Conservation (phyloP, 2,329 filamentous ascomycete genomes). For the Didymella keratinophila region DNA sequence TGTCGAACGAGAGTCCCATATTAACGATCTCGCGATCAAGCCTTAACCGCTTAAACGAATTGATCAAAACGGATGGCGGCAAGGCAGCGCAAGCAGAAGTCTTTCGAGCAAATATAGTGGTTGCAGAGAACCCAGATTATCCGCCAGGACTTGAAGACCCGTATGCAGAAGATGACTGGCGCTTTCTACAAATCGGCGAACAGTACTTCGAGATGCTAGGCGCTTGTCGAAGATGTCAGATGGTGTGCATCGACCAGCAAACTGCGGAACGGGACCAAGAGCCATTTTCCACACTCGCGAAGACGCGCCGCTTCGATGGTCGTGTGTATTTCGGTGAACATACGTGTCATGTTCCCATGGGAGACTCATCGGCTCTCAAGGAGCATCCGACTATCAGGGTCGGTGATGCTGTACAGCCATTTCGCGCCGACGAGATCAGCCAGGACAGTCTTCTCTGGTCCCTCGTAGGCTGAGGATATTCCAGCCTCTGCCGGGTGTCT, state of each 20-base stretch:
- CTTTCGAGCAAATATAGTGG: slow-evolving; percentile 88
- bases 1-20: slow-evolving; percentile 95
- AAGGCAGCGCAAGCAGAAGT: slow-evolving; percentile 73
- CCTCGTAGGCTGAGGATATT: slow-evolving; percentile 35
- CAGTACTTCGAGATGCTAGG: slow-evolving; percentile 77
- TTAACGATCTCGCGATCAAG: slow-evolving; percentile 83
- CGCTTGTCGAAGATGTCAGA: slow-evolving; percentile 87
- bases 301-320: slow-evolving; percentile 82
- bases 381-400: slow-evolving; percentile 51
- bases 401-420: slow-evolving; percentile 46
- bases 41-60: slow-evolving; percentile 76
- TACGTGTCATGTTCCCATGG: slow-evolving; percentile 54
- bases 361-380: slow-evolving; percentile 31
- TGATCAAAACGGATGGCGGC: slow-evolving; percentile 70
- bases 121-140: slow-evolving; percentile 60
- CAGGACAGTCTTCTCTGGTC: slow-evolving; percentile 35
- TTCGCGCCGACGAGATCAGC: slow-evolving; percentile 40
- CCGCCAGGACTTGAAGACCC: slow-evolving; percentile 60
- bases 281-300: slow-evolving; percentile 86
- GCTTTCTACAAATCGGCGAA: slow-evolving; percentile 68
- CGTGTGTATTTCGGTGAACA: slow-evolving; percentile 93
- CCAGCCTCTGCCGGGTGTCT: slow-evolving; percentile 2
- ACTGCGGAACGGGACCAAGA: slow-evolving; percentile 81
- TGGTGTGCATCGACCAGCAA: slow-evolving; percentile 92
- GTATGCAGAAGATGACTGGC: slow-evolving; percentile 86